Evolutionary conservation across 345 rosid genomes (phyloP).

Genomic region (Linum tenue): DNA sequence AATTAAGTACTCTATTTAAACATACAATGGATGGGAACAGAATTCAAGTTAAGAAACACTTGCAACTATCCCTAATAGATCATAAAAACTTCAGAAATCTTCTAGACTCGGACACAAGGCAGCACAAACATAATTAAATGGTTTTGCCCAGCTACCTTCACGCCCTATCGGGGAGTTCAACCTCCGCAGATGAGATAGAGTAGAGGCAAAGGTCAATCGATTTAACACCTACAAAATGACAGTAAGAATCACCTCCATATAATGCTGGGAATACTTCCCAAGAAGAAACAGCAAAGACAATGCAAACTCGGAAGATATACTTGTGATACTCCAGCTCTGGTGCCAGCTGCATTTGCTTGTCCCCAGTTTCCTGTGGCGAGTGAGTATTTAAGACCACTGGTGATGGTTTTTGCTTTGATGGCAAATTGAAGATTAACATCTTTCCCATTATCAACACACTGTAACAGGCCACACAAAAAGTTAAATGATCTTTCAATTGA

Average conservation of each 20-base stretch:
- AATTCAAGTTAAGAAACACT: background rate
- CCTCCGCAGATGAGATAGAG: constrained; percentile 90
- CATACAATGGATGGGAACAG: background rate
- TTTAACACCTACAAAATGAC: constrained; percentile 58
- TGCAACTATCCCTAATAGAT: background rate
- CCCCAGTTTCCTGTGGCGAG: constrained; percentile 99
- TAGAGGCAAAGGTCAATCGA: constrained; percentile 92
- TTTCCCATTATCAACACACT: constrained; percentile 96
- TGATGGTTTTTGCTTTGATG: constrained; percentile 94
- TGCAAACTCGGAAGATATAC: constrained; percentile 23
- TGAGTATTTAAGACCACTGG: constrained; percentile 93
- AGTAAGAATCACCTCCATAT: background rate
- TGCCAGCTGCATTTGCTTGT: constrained; percentile 98
- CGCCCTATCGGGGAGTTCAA: constrained; percentile 97
- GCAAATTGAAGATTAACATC: constrained; percentile 95
- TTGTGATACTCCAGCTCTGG: constrained; percentile 99
- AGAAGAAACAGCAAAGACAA: background rate
- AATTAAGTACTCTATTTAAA: background rate
- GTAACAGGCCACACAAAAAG: constrained; percentile 18
- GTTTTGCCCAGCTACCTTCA: constrained; percentile 48
- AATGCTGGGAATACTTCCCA: background rate
- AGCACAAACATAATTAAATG: background rate
- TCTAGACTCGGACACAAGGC: background rate
- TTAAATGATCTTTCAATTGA: constrained; percentile 9
- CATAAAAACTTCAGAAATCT: background rate